These are phyloP conservation scores for Mycena filopes DNA, from an alignment of 768 basidiomycete genomes.

Conservation along the genomic window DNA sequence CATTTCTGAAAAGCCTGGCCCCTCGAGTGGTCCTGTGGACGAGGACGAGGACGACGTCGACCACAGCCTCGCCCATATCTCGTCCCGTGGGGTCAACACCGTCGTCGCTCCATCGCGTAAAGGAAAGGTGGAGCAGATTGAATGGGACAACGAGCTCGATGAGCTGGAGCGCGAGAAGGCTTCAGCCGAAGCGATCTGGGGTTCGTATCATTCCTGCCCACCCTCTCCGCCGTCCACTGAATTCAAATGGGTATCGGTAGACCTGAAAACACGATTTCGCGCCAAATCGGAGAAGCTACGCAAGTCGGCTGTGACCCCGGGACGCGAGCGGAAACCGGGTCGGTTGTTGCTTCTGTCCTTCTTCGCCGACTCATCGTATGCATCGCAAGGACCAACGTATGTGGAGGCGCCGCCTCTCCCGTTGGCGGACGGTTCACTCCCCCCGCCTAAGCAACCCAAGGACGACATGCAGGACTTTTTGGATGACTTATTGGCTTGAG, in stretches of 20 bases:
- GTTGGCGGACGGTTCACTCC: too few relatives aligned
- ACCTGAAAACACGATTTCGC: slow-evolving; percentile 67
- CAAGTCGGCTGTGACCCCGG: slow-evolving; percentile 38
- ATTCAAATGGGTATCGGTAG: slow-evolving; percentile 46
- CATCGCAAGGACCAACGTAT: neutral
- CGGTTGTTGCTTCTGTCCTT: neutral
- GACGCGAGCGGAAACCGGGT: slow-evolving; percentile 47
- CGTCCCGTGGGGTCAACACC: slow-evolving; percentile 40
- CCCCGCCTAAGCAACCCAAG: too few relatives aligned
- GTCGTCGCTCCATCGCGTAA: slow-evolving; percentile 60
- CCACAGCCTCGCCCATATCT: too few relatives aligned
- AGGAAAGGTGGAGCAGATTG: slow-evolving; percentile 70
- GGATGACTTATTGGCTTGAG: too few relatives aligned
- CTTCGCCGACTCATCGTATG: neutral
- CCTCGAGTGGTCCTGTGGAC: slow-evolving; percentile 35
- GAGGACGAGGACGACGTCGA: slow-evolving; percentile 68
- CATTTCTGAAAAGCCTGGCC: slow-evolving; percentile 50
- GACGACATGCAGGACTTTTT: too few relatives aligned
- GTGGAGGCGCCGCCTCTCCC: too few relatives aligned
- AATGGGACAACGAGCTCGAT: slow-evolving; percentile 74
- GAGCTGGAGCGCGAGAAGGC: too few relatives aligned
- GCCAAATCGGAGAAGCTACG: slow-evolving; percentile 63
- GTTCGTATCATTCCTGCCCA: slow-evolving; percentile 48
- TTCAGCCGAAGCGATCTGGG: slow-evolving; percentile 79
- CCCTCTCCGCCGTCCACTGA: neutral